Percentiles rank a stretch among this genome's conserved stretches.
Evolutionary conservation across 2,329 filamentous ascomycete species (phyloP).

Genomic region (Diaporthe longicolla): DNA sequence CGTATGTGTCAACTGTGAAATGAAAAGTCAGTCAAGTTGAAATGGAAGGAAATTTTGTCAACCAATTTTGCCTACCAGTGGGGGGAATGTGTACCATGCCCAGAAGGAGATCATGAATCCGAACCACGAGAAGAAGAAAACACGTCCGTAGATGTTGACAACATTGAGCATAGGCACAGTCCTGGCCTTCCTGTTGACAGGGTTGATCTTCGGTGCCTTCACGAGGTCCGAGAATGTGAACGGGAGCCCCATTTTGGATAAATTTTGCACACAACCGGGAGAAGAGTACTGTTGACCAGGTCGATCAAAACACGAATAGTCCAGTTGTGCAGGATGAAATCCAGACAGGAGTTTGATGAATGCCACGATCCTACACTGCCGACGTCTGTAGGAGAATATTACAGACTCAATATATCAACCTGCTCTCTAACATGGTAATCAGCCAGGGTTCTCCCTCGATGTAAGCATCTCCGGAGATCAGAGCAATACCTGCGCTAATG

Average conservation of each 20-base stretch:
- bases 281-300: too few relatives aligned
- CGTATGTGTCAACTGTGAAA: conserved; percentile 73
- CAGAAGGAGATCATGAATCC: conserved; percentile 91
- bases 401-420: conserved; percentile 30
- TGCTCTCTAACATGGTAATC: conserved; percentile 22
- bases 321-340: conserved; percentile 1
- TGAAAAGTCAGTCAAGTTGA: conserved; percentile 21
- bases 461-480: conserved; percentile 36
- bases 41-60: neutral
- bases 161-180: conserved; percentile 86
- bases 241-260: conserved; percentile 47
- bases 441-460: conserved; percentile 13
- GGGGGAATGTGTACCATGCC: conserved; percentile 94
- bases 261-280: neutral
- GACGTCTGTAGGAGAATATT: neutral
- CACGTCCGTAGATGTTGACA: conserved; percentile 83
- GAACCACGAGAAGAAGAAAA: conserved; percentile 92
- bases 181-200: conserved; percentile 85
- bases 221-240: conserved; percentile 59
- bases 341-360: neutral
- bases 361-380: neutral
- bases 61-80: conserved; percentile 70
- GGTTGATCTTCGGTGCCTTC: conserved; percentile 80
- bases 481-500: conserved; percentile 24
- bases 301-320: neutral